Conservation (phyloP, 805 yeast species). For the Metschnikowia corniflorae region DNA sequence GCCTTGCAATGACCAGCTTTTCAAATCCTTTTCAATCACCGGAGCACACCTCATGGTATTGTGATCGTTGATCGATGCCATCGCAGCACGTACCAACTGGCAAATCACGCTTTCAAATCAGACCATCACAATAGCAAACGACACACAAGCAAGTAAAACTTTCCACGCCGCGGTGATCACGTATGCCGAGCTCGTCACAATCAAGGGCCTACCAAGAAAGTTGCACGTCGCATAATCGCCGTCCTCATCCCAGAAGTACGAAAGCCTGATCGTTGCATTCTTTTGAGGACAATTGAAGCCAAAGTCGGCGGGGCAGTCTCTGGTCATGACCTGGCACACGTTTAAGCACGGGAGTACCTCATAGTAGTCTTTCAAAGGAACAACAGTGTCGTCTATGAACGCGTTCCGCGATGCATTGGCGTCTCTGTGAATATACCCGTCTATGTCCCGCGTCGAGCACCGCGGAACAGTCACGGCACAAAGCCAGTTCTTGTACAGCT, state of each 20-base stretch:
- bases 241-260: conserved; percentile 43
- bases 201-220: conserved; percentile 27
- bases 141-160: conserved; percentile 2
- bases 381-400: conserved; percentile 47
- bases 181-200: conserved; percentile 5
- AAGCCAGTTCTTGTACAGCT: conserved; percentile 79
- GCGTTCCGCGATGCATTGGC: conserved; percentile 56
- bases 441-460: conserved; percentile 54
- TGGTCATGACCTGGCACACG: conserved; percentile 71
- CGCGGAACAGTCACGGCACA: conserved; percentile 88
- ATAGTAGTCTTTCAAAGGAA: conserved; percentile 60
- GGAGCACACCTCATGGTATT: neutral
- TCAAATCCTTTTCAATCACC: neutral
- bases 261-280: conserved; percentile 30
- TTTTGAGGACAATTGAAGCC: conserved; percentile 68
- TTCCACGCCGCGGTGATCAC: conserved; percentile 8
- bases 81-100: neutral
- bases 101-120: too few relatives aligned
- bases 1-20: neutral
- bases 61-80: neutral
- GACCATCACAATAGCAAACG: conserved; percentile 3
- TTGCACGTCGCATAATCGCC: conserved; percentile 34
- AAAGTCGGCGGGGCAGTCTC: conserved; percentile 79
- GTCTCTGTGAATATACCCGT: conserved; percentile 46
- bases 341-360: conserved; percentile 87